Evolutionary conservation across 768 basidiomycete species (phyloP), one percentile per base, ranked within the genome.

Genomic region (Mycena galericulata): DNA sequence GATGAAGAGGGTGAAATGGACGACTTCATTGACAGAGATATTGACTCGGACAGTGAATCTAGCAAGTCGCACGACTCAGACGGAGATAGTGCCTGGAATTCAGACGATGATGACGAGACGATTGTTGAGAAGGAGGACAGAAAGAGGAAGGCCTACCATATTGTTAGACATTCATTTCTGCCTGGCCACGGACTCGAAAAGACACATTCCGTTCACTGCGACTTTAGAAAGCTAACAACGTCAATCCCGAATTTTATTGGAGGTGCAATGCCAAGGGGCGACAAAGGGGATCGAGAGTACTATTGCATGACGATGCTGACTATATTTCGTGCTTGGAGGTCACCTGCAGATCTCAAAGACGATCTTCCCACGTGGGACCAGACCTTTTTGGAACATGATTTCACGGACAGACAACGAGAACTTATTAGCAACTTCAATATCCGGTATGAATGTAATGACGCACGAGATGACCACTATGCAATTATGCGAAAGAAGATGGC

Each of bases 251-350:
- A 76, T 59, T 79, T 78, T 70, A 46, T 77, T 1, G 76, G 76
- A 2, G 71, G 64, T 3, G 43, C 58, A 72, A 18, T 79, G 4
- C 79, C 79, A 6, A 50, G 74, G 14, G 9, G 40, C 18, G 78
- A 80, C 61, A 50, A 65, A 58, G 79, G 76, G 2, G 79, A 80
- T 68, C 40, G 71, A 17, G 76, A 81, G 34, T 77, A 69, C 46
- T 80, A 80, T 45, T 78, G 76, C 20, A 55, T n/a, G 65, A 72
- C 26, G 74, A 43, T 76, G 71, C 32, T 75, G 17, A 66, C 68
- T 0, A 47, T 78, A 0, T 76, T 43, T n/a, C 6, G 20, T 17
- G 41, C 41, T 17, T 43, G 41, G 41, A 43, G 41, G 18, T 9
- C 9, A 11, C 72, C 71, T 1, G 11, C 18, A n/a, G 74, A 78